Conservation (phyloP, 2,329 filamentous ascomycete species). For the Beauveria sp. region DNA sequence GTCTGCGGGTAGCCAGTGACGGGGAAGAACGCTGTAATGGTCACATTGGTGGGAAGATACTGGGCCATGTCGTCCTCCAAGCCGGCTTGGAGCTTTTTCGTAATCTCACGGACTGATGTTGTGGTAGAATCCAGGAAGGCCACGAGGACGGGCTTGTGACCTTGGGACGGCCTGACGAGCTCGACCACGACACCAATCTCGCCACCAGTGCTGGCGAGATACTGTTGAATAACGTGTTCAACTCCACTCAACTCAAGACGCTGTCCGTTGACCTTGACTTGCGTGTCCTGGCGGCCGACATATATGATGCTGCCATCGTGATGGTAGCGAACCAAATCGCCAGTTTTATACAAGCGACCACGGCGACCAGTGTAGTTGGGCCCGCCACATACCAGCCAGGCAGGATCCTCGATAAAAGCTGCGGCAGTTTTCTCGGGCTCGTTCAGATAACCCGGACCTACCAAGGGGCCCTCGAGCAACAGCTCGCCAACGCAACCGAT, state of each 20-base stretch:
- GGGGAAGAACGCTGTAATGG: conserved; percentile 15
- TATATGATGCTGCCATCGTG: conserved; percentile 27
- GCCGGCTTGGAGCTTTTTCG: conserved; percentile 16
- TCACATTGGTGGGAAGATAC: conserved; percentile 12
- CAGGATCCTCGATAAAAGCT: conserved; percentile 31
- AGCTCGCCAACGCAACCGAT: conserved; percentile 20
- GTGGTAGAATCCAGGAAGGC: not conserved
- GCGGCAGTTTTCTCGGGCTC: conserved; percentile 17
- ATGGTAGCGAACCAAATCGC: conserved; percentile 18
- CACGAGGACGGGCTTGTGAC: not conserved
- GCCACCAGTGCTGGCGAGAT: not conserved
- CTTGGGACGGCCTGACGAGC: not conserved
- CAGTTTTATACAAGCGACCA: conserved; percentile 14
- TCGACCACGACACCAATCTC: conserved; percentile 1
- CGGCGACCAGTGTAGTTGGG: conserved; percentile 12
- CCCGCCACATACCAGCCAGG: conserved; percentile 21
- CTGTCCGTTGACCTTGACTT: conserved; percentile 47
- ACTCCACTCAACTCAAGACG: conserved; percentile 32
- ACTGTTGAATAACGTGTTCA: not conserved
- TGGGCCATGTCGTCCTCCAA: conserved; percentile 16
- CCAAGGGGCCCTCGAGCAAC: conserved; percentile 19
- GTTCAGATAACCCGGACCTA: conserved; percentile 19
- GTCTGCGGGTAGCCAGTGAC: conserved; percentile 13
- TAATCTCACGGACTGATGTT: not conserved
- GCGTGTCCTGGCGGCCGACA: conserved; percentile 41